A percentile compares a stretch with the other conserved stretches of the same genome.
phyloP scores from a whole-genome alignment of 129 eudicot genomes.

The Artemisia annua region DNA sequence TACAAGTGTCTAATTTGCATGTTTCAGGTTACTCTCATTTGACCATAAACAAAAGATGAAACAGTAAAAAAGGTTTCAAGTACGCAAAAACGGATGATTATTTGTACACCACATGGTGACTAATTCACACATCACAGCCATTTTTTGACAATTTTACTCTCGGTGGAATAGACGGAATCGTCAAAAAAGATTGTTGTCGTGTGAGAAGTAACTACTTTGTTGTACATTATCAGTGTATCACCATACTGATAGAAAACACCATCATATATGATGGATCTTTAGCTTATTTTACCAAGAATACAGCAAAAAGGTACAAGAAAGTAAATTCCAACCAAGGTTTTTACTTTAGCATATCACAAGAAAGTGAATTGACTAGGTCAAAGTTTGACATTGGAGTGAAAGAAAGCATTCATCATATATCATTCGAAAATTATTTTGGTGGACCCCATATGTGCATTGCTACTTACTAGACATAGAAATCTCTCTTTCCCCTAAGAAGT shows the following conservation, averaged over 20 bases:
- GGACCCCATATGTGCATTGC: conserved; percentile 32
- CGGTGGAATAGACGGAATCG: no score
- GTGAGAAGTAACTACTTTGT: neutral
- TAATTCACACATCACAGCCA: no score
- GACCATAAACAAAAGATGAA: no score
- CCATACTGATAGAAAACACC: neutral
- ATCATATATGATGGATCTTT: conserved; percentile 14
- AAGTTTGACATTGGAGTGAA: conserved; percentile 36
- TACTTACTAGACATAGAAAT: conserved; percentile 14
- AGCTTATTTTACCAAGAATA: conserved; percentile 30
- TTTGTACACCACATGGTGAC: no score
- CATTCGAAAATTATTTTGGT: conserved; percentile 46
- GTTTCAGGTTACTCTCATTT: no score
- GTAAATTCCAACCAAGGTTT: conserved; percentile 37
- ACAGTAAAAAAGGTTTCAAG: no score
- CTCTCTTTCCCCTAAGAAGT: conserved; percentile 25
- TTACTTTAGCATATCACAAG: conserved; percentile 2
- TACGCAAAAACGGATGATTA: no score
- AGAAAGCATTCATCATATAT: conserved; percentile 39
- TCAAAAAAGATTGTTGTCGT: neutral
- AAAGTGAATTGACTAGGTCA: conserved; percentile 35
- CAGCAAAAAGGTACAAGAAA: conserved; percentile 34
- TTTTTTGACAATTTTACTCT: neutral
- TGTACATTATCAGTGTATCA: neutral
- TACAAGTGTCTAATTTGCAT: no score